These are phyloP conservation scores for Metroxylon sagu DNA, from an alignment of 176 grass and related monocot genomes.

Conservation along the genomic window DNA sequence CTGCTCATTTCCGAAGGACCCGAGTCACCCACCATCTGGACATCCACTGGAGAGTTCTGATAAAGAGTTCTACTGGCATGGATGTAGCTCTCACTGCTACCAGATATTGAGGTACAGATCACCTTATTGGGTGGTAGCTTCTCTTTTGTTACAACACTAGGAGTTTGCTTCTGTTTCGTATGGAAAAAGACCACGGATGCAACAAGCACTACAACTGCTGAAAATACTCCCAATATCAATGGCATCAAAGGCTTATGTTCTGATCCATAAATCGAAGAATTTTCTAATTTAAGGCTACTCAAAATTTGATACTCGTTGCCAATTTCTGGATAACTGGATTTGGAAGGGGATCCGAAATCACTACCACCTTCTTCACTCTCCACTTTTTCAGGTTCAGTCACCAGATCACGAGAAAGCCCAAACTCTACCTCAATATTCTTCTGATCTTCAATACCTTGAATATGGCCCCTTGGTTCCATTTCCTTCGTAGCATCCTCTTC, in stretches of 20 bases:
- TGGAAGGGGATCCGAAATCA: constrained; percentile 8
- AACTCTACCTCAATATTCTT: constrained; percentile 10
- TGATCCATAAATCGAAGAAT: constrained; percentile 10
- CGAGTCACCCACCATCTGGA: constrained; percentile 27
- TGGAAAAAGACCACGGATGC: constrained; percentile 15
- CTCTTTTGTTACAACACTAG: not conserved
- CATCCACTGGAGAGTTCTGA: constrained; percentile 25
- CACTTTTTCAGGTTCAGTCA: constrained; percentile 2
- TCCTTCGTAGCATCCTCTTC: no score
- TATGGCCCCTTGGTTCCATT: no score
- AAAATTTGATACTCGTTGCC: constrained; percentile 9
- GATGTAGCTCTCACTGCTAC: constrained; percentile 52
- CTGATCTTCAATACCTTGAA: no score
- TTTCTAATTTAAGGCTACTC: not conserved
- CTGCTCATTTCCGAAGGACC: constrained; percentile 49
- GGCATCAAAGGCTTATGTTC: constrained; percentile 15
- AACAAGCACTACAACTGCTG: constrained; percentile 20
- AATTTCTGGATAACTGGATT: constrained; percentile 15
- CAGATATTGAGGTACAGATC: constrained; percentile 28
- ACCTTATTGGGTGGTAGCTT: constrained; percentile 11
- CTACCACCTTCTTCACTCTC: constrained; percentile 3
- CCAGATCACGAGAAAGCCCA: not conserved
- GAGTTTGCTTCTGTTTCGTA: constrained; percentile 35
- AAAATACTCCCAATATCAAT: constrained; percentile 18
- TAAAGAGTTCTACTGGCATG: constrained; percentile 10